These are phyloP conservation scores for Tetrahymena borealis DNA, from an alignment of 73 alveolate genomes.

Conservation along the genomic window DNA sequence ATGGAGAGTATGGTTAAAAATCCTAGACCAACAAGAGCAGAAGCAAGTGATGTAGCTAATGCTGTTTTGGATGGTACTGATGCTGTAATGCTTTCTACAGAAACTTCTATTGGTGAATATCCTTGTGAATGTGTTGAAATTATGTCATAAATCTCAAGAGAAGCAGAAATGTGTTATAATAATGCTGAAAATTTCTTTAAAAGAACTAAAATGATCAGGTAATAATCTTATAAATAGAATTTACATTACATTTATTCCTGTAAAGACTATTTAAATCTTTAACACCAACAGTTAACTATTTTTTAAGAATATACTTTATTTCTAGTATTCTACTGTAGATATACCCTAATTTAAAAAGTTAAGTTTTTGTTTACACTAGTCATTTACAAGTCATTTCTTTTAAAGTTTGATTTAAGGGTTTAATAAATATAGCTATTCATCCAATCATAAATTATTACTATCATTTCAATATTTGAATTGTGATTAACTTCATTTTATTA, in stretches of 20 bases:
- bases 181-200: slow-evolving; percentile 16
- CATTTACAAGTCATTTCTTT: too few relatives aligned
- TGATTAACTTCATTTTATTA: background rate
- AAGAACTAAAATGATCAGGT: background rate
- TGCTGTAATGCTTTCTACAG: slow-evolving; percentile 66
- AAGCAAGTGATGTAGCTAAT: slow-evolving; percentile 75
- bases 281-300: too few relatives aligned
- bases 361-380: too few relatives aligned
- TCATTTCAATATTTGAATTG: too few relatives aligned
- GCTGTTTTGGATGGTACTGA: slow-evolving; percentile 86
- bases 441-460: too few relatives aligned
- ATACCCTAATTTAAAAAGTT: too few relatives aligned
- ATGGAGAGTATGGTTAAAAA: slow-evolving; percentile 70
- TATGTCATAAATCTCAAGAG: slow-evolving; percentile 43
- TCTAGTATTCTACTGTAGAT: too few relatives aligned
- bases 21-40: slow-evolving; percentile 90
- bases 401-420: too few relatives aligned
- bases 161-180: slow-evolving; percentile 50
- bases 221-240: slow-evolving; percentile 9
- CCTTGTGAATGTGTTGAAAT: slow-evolving; percentile 53
- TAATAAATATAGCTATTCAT: too few relatives aligned
- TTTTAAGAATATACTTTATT: too few relatives aligned
- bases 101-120: slow-evolving; percentile 63
- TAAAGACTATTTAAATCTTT: slow-evolving; percentile 44
- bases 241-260: slow-evolving; percentile 12